These are phyloP conservation scores for Globisporangium canariense DNA, from an alignment of 352 stramenopile genomes.

Conservation along the genomic window DNA sequence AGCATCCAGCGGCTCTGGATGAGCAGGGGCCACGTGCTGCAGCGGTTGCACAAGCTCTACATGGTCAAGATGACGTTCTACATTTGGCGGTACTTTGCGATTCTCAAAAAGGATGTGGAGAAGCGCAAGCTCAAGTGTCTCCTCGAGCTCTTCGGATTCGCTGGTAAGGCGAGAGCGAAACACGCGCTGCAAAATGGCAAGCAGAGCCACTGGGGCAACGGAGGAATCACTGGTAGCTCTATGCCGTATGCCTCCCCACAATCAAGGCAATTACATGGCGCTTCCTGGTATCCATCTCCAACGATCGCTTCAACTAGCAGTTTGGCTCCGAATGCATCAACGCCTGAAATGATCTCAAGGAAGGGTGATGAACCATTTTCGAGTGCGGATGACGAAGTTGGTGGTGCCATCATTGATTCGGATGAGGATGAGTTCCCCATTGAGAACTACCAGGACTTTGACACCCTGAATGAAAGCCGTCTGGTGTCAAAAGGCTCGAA, in stretches of 20 bases:
- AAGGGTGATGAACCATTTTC: background rate
- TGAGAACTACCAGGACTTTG: background rate
- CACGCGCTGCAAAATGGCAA: constrained; percentile 13
- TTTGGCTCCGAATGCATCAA: background rate
- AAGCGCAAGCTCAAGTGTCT: constrained; percentile 36
- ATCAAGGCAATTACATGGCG: background rate
- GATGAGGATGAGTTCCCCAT: constrained; percentile 3
- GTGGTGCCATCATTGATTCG: background rate
- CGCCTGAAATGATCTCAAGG: background rate
- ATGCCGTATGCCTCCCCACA: constrained; percentile 1
- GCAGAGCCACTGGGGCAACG: constrained; percentile 1
- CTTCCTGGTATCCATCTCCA: constrained; percentile 10
- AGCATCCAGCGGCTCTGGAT: constrained; percentile 38
- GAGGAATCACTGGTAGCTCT: constrained; percentile 1
- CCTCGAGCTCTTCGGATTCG: constrained; percentile 24
- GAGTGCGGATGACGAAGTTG: background rate
- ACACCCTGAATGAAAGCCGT: background rate
- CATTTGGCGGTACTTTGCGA: constrained; percentile 55
- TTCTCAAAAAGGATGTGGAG: constrained; percentile 50
- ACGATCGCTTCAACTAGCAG: background rate
- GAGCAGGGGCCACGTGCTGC: constrained; percentile 49
- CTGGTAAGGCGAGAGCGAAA: constrained; percentile 18
- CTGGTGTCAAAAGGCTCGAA: background rate
- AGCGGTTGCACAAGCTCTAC: constrained; percentile 54
- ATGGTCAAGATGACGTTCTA: constrained; percentile 56